These are phyloP conservation scores for Neurospora cerealis DNA, from an alignment of 495 filamentous ascomycete genomes.

Conservation along the genomic window DNA sequence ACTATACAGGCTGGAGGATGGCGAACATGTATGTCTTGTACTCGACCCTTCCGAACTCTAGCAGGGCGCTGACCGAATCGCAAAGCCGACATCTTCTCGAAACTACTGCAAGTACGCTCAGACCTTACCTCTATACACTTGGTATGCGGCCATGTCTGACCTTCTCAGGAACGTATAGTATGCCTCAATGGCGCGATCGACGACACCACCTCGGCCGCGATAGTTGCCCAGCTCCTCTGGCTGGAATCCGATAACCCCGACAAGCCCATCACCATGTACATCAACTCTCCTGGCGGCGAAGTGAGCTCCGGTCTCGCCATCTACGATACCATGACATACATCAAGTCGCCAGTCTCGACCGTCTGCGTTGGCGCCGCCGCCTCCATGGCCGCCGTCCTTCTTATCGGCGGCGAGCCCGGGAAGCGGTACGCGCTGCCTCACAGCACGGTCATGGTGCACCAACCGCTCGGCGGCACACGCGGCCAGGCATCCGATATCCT, in stretches of 20 bases:
- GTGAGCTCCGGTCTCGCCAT: constrained; percentile 93
- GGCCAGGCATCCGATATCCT: constrained; percentile 89
- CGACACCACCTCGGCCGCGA: constrained; percentile 75
- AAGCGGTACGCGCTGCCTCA: constrained; percentile 86
- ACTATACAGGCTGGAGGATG: constrained; percentile 70
- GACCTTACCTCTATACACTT: background rate
- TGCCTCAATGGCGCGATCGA: constrained; percentile 90
- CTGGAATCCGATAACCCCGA: constrained; percentile 92
- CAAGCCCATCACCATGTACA: constrained; percentile 93
- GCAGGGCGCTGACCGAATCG: constrained; percentile 13
- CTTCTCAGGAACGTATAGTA: constrained; percentile 74
- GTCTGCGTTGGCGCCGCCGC: constrained; percentile 94
- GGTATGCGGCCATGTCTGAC: constrained; percentile 6
- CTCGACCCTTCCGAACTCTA: constrained; percentile 11
- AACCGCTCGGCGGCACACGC: constrained; percentile 82
- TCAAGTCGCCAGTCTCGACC: constrained; percentile 80
- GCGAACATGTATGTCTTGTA: constrained; percentile 62
- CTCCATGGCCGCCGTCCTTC: constrained; percentile 83
- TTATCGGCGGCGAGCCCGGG: constrained; percentile 77
- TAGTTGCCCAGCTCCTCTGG: constrained; percentile 93
- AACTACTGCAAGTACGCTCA: constrained; percentile 55
- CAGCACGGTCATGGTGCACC: constrained; percentile 91
- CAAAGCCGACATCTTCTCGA: constrained; percentile 75
- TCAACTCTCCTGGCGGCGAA: constrained; percentile 92
- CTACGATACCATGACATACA: constrained; percentile 99